These are phyloP conservation scores for Inonotus hispidus DNA, from an alignment of 1,284 basidiomycete species.

Conservation along the genomic window DNA sequence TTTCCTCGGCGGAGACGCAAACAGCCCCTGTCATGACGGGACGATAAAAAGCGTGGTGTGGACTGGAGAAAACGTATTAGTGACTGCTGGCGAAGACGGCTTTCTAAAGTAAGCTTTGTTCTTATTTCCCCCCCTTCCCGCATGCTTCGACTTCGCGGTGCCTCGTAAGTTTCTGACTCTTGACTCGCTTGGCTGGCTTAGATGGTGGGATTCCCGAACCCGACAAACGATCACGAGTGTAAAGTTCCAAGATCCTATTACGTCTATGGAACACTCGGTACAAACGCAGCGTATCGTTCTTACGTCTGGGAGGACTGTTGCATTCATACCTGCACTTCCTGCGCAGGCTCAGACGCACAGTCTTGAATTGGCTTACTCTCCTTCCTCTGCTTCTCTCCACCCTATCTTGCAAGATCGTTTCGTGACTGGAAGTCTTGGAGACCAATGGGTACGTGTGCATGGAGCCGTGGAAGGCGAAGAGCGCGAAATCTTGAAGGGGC, in stretches of 20 bases:
- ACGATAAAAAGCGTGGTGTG: slow-evolving; percentile 91
- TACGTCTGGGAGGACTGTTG: slow-evolving; percentile 87
- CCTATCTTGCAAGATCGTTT: slow-evolving; percentile 86
- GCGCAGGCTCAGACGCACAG: slow-evolving; percentile 54
- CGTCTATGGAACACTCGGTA: slow-evolving; percentile 88
- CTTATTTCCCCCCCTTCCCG: background rate
- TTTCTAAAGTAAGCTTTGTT: slow-evolving; percentile 66
- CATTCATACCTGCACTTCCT: slow-evolving; percentile 74
- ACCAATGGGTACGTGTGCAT: slow-evolving; percentile 97
- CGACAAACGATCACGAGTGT: slow-evolving; percentile 67
- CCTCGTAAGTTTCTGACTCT: background rate
- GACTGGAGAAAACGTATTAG: slow-evolving; percentile 82
- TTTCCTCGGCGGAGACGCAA: slow-evolving; percentile 57
- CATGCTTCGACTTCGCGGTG: background rate
- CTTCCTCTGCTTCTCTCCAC: slow-evolving; percentile 90
- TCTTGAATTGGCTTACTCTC: slow-evolving; percentile 72
- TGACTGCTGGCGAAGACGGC: slow-evolving; percentile 90
- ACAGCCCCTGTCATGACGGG: slow-evolving; percentile 72
- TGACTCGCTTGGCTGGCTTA: slow-evolving; percentile 27
- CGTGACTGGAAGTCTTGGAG: slow-evolving; percentile 84
- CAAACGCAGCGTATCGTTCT: slow-evolving; percentile 85
- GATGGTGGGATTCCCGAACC: slow-evolving; percentile 95
- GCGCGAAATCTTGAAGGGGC: slow-evolving; percentile 90
- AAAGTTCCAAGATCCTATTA: slow-evolving; percentile 76
- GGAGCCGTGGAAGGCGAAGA: slow-evolving; percentile 81